A percentile compares a stretch with the other conserved stretches of the same genome.
Conservation (phyloP, 2,329 filamentous ascomycete species). For the Ophiostoma sp. region DNA sequence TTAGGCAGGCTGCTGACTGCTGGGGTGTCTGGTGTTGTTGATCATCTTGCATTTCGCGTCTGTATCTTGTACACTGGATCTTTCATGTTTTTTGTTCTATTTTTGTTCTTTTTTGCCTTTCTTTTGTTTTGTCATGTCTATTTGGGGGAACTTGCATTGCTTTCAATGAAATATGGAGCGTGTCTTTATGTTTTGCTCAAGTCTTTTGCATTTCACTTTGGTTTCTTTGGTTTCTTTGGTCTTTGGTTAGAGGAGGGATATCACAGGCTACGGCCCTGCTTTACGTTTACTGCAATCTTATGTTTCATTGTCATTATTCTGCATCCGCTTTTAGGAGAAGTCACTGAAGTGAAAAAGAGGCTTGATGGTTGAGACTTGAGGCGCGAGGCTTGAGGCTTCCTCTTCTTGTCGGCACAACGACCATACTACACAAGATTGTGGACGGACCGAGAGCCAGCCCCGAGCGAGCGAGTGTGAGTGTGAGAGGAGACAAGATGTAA, state of each 20-base stretch:
- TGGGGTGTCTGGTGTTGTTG: neutral
- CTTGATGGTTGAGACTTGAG: neutral
- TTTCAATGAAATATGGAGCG: neutral
- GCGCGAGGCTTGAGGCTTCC: neutral
- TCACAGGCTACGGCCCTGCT: neutral
- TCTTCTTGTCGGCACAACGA: neutral
- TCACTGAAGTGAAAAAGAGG: neutral
- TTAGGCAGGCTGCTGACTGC: neutral
- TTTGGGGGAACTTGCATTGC: neutral
- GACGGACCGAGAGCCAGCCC: neutral
- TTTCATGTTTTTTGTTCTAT: neutral
- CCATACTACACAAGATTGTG: neutral
- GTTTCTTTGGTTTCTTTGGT: neutral
- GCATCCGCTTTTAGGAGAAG: neutral
- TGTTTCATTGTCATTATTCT: neutral
- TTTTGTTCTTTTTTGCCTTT: neutral
- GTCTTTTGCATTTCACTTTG: neutral
- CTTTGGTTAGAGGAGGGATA: neutral
- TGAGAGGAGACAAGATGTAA: neutral
- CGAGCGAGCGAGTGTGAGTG: neutral
- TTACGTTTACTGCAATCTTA: neutral
- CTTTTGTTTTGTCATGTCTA: neutral
- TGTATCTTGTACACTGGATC: slow-evolving; percentile 3
- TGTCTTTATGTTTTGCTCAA: neutral
- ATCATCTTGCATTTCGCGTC: neutral